phyloP scores from a whole-genome alignment of 345 rosid species.

The Eucalyptus curtisii region DNA sequence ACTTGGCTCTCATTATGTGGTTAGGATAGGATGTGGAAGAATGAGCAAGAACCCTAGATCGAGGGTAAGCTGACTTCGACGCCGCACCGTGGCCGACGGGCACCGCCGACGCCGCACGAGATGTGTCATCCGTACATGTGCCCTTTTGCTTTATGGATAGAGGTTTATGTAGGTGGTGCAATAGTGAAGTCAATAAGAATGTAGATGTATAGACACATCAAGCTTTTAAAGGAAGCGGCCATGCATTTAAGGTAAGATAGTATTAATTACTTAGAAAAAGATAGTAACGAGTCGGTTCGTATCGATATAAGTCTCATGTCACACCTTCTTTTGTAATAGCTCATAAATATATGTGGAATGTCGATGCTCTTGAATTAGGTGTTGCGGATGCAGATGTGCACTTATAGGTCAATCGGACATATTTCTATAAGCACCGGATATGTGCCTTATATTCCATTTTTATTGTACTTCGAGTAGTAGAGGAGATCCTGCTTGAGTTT shows the following conservation, averaged over 20 bases:
- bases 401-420: background rate
- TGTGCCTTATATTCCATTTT: background rate
- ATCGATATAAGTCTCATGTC: rapidly evolving
- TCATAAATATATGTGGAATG: background rate
- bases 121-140: background rate
- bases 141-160: background rate
- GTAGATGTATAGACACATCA: background rate
- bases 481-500: background rate
- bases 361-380: background rate
- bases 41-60: background rate
- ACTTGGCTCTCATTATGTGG: background rate
- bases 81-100: background rate
- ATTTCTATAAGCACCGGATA: background rate
- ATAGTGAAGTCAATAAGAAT: background rate
- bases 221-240: background rate
- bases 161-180: background rate
- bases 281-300: rapidly evolving
- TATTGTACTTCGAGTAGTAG: background rate
- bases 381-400: background rate
- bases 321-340: background rate
- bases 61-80: slow-evolving; percentile 33
- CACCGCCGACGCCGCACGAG: slow-evolving; percentile 18
- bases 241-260: background rate
- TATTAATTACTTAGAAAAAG: background rate
- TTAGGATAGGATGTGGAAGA: background rate